Base-by-base conservation (phyloP, 2,329 filamentous ascomycete genomes). In the Chaetomium sp. region DNA sequence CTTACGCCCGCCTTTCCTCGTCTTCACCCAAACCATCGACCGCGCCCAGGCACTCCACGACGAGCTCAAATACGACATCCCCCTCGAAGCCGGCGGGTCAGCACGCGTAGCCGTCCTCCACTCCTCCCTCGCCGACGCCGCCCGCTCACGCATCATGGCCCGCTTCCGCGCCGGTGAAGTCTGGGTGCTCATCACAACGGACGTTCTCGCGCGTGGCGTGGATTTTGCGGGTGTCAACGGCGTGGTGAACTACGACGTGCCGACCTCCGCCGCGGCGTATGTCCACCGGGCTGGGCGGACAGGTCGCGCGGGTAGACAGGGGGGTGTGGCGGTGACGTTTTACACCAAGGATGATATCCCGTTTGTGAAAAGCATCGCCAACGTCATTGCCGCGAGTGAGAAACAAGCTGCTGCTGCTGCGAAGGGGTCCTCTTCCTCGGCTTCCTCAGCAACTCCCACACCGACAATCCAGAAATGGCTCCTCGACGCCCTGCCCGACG, bases 211-310 rank as follows among this genome's bases (percentile, higher is more conserved):
- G 12, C 88, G 94, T 37, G 94, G 94, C 19, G 86, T 99, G 42
- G 94, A 99, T 71, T 96, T 99, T 74, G 85, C 88, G 7, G 94
- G 94, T 49, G 86, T 99, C 60, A 96, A 96, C 66, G 91, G 91
- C 46, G 91, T 99, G 0, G 88, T 99, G 51, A 99, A 97, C 72
- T 99, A 96, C 73, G 94, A 99, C 70, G 90, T 96, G 7, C 94
- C 94, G 0, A 89, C 86, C n/a, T 91, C 88, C 0, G 87, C 88
- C 5, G 92, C 91, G 0, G 85, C 84, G 1, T 99, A 99, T 68
- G 88, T 99, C 6, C 94, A 99, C 72, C 88, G 94, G 9, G 91
- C 94, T 0, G 94, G 94, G 0, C 82, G 94, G 47, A 97, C 94
- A 0, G 94, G 92, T 0, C 81, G 94, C 27, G 94, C 91, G 0